Percentiles rank a stretch among this genome's conserved stretches.
phyloP scores from a whole-genome alignment of 495 filamentous ascomycete species.

The Aspergillus nidulans region DNA sequence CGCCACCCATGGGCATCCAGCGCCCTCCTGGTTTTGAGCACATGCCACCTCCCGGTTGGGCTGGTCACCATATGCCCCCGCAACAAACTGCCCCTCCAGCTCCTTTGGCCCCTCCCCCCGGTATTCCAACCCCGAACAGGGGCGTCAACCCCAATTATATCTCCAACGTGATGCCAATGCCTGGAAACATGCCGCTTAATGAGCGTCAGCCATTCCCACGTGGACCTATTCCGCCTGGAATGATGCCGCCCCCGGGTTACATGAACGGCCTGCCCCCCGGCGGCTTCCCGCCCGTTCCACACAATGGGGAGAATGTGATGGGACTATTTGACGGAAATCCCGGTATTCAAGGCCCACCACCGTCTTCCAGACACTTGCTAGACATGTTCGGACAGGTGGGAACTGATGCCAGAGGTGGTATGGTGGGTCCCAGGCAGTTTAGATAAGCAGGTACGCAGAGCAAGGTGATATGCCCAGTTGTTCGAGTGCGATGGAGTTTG shows the following conservation, averaged over 20 bases:
- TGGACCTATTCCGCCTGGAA: slow-evolving; percentile 40
- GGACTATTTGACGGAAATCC: slow-evolving; percentile 38
- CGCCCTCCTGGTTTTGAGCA: slow-evolving; percentile 49
- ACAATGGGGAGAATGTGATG: slow-evolving; percentile 41
- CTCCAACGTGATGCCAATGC: slow-evolving; percentile 43
- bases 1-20: slow-evolving; percentile 38
- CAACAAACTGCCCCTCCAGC: slow-evolving; percentile 34
- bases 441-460: slow-evolving; percentile 15
- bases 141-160: slow-evolving; percentile 41
- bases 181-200: slow-evolving; percentile 30
- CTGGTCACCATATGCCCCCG: slow-evolving; percentile 31
- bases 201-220: slow-evolving; percentile 41
- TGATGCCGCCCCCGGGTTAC: slow-evolving; percentile 51
- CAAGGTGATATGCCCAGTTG: not conserved
- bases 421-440: slow-evolving; percentile 41
- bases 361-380: slow-evolving; percentile 40
- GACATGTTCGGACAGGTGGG: slow-evolving; percentile 46
- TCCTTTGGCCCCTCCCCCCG: slow-evolving; percentile 44
- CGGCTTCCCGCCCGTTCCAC: slow-evolving; percentile 45
- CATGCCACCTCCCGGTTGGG: slow-evolving; percentile 42
- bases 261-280: slow-evolving; percentile 43
- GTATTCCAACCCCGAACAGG: slow-evolving; percentile 37
- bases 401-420: slow-evolving; percentile 37
- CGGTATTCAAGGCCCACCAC: slow-evolving; percentile 38
- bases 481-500: not conserved